Conservation (phyloP, 345 rosid species). For the Populus simonii region DNA sequence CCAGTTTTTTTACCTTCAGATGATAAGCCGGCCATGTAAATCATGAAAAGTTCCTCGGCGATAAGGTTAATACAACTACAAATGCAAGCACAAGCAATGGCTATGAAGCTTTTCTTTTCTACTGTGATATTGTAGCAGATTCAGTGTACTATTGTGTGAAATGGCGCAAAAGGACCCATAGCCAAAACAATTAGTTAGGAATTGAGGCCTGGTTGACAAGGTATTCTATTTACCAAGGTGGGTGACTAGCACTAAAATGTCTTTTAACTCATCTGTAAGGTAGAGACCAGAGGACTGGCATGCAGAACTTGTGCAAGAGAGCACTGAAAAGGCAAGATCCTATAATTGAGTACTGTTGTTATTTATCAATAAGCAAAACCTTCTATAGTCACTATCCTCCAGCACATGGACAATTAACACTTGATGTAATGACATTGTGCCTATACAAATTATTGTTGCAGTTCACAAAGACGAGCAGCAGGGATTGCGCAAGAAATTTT, state of each 20-base stretch:
- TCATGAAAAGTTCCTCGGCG: not conserved
- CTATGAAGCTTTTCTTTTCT: not conserved
- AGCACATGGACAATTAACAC: not conserved
- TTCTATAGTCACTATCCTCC: not conserved
- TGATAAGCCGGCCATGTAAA: not conserved
- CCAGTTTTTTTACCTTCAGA: not conserved
- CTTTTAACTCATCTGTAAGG: not conserved
- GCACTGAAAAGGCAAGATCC: not conserved
- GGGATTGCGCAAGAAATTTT: not conserved
- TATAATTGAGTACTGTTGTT: not conserved
- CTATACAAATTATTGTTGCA: not conserved
- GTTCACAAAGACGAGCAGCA: not conserved
- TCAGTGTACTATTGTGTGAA: no score
- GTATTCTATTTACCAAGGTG: not conserved
- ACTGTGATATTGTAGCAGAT: not conserved
- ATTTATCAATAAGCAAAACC: not conserved
- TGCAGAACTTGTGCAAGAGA: not conserved
- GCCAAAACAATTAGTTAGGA: not conserved
- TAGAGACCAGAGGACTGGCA: constrained; percentile 1
- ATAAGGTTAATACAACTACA: not conserved
- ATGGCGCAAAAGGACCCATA: not conserved
- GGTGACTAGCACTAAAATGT: not conserved
- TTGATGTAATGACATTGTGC: not conserved
- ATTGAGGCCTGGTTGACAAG: not conserved
- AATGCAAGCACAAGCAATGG: not conserved